A percentile compares a stretch with the other conserved stretches of the same genome.
These are phyloP conservation scores for Lablab purpureus DNA, from an alignment of 306 rosid species.

Conservation along the genomic window DNA sequence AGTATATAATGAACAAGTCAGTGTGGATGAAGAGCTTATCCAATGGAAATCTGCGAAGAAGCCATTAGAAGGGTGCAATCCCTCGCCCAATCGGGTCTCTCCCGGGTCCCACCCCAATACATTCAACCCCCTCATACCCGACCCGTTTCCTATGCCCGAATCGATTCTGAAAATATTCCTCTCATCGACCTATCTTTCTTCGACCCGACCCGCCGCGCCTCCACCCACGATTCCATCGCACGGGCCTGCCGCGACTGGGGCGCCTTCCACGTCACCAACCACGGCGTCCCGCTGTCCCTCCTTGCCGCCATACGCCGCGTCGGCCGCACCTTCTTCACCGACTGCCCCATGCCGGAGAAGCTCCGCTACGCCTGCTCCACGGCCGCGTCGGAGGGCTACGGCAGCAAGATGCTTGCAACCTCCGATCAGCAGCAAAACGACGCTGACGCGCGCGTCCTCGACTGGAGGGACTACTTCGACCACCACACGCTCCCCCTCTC, in stretches of 20 bases:
- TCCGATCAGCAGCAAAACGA: slow-evolving; percentile 43
- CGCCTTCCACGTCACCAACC: slow-evolving; percentile 85
- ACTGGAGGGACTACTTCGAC: slow-evolving; percentile 96
- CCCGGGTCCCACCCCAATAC: slow-evolving; percentile 72
- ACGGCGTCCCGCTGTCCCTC: slow-evolving; percentile 62
- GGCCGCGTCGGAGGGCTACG: slow-evolving; percentile 87
- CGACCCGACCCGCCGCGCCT: slow-evolving; percentile 49
- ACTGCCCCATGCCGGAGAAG: slow-evolving; percentile 59
- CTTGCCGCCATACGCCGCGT: slow-evolving; percentile 53
- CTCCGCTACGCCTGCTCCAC: slow-evolving; percentile 70
- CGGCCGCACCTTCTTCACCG: slow-evolving; percentile 75
- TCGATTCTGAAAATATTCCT: slow-evolving; percentile 50
- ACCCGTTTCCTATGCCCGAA: slow-evolving; percentile 11
- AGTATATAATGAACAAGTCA: no score
- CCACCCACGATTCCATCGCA: slow-evolving; percentile 53
- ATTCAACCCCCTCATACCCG: slow-evolving; percentile 64
- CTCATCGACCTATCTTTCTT: slow-evolving; percentile 55
- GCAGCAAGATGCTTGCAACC: slow-evolving; percentile 73
- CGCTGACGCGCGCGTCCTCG: slow-evolving; percentile 54
- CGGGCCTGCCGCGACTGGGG: slow-evolving; percentile 83
- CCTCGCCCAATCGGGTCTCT: slow-evolving; percentile 57
- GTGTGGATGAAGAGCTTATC: background rate
- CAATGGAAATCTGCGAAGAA: slow-evolving; percentile 57
- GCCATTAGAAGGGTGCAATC: background rate
- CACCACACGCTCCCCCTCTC: slow-evolving; percentile 87